phyloP scores from a whole-genome alignment of 208 protist genomes.

The Zelonia costaricensis region DNA sequence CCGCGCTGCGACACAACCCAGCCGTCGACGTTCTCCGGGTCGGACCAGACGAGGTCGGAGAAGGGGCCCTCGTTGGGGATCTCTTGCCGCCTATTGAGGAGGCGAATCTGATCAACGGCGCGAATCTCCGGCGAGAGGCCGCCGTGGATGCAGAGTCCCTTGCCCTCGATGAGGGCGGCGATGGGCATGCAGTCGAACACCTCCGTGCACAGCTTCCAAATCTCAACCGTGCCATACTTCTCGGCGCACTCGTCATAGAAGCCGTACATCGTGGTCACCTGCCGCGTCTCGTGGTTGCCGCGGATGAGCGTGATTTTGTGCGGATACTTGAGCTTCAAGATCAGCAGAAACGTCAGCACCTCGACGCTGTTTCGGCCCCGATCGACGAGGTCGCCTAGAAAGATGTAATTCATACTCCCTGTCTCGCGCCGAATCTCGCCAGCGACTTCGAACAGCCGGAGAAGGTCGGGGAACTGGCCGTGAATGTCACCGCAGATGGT shows the following conservation, averaged over 20 bases:
- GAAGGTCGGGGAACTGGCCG: slow-evolving; percentile 98
- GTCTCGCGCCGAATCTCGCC: slow-evolving; percentile 75
- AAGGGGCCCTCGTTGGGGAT: slow-evolving; percentile 89
- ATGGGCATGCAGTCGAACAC: slow-evolving; percentile 99
- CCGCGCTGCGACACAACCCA: slow-evolving; percentile 85
- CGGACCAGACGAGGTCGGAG: slow-evolving; percentile 89
- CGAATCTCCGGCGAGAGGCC: slow-evolving; percentile 97
- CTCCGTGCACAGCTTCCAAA: slow-evolving; percentile 98
- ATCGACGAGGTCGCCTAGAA: slow-evolving; percentile 96
- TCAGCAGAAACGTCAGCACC: slow-evolving; percentile 91
- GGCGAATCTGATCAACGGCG: slow-evolving; percentile 81
- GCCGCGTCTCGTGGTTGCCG: slow-evolving; percentile 92
- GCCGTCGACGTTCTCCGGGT: slow-evolving; percentile 85
- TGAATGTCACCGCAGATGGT: slow-evolving; percentile 99
- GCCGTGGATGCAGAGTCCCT: slow-evolving; percentile 97
- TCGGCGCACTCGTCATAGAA: slow-evolving; percentile 92
- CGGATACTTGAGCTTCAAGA: slow-evolving; percentile 93
- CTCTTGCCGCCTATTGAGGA: slow-evolving; percentile 82
- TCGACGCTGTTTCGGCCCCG: slow-evolving; percentile 95
- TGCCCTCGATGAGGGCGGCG: slow-evolving; percentile 96
- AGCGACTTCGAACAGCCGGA: slow-evolving; percentile 95
- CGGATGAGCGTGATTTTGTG: slow-evolving; percentile 85
- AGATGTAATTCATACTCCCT: slow-evolving; percentile 87
- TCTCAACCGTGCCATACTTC: slow-evolving; percentile 91
- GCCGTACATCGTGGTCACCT: slow-evolving; percentile 89